These are phyloP conservation scores for Tuber aestivum DNA, from an alignment of 495 filamentous ascomycete species.

Conservation along the genomic window DNA sequence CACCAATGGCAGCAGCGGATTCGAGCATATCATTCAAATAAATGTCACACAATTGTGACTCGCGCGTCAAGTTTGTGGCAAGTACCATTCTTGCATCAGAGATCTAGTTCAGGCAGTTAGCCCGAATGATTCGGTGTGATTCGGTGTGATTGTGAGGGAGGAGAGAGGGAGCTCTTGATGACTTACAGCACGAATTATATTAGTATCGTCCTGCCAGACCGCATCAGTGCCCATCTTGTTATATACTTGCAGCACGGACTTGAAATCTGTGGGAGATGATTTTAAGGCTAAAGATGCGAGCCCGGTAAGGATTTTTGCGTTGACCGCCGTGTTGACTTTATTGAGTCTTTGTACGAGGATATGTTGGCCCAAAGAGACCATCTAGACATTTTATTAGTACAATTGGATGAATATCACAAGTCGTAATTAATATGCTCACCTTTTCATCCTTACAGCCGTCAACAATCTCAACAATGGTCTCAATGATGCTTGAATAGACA, in stretches of 20 bases:
- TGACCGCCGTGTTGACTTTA: conserved; percentile 67
- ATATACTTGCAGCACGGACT: conserved; percentile 76
- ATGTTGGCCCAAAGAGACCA: conserved; percentile 86
- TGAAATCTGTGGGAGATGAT: conserved; percentile 71
- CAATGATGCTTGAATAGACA: conserved; percentile 73
- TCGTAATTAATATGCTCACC: conserved; percentile 19
- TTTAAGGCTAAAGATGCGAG: conserved; percentile 68
- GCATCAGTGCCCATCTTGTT: conserved; percentile 65
- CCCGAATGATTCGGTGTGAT: neutral
- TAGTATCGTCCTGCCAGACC: conserved; percentile 57
- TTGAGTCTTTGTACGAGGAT: conserved; percentile 92
- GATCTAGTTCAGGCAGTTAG: conserved; percentile 48
- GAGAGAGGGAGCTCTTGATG: conserved; percentile 7
- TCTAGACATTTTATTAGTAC: conserved; percentile 43
- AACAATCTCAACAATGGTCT: conserved; percentile 83
- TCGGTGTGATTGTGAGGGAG: too few relatives aligned
- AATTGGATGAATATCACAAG: neutral
- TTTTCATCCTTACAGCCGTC: conserved; percentile 75
- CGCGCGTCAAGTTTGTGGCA: conserved; percentile 58
- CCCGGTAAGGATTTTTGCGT: conserved; percentile 76
- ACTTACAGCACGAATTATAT: conserved; percentile 59
- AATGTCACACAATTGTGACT: conserved; percentile 66
- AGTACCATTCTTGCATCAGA: conserved; percentile 71
- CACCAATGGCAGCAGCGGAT: conserved; percentile 81
- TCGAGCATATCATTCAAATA: conserved; percentile 81